A percentile compares a stretch with the other conserved stretches of the same genome.
These are phyloP conservation scores for Salisapilia sapeloensis DNA, from an alignment of 352 stramenopile genomes.

Conservation along the genomic window DNA sequence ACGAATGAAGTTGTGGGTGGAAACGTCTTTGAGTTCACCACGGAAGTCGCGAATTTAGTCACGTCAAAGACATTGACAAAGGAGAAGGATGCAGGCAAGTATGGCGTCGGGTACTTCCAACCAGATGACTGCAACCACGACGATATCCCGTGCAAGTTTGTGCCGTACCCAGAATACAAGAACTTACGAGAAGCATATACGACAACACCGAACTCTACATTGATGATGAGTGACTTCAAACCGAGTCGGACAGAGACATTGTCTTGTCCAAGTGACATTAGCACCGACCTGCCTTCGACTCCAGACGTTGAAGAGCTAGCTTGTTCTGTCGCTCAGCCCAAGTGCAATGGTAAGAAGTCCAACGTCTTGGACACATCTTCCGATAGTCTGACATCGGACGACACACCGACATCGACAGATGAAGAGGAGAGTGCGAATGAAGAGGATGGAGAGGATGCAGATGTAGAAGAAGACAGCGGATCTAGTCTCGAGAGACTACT, in stretches of 20 bases:
- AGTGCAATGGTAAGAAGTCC: conserved; percentile 11
- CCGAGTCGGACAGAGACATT: conserved; percentile 16
- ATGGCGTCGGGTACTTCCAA: conserved; percentile 46
- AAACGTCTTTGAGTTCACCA: conserved; percentile 70
- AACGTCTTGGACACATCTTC: conserved; percentile 4
- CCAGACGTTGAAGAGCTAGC: conserved; percentile 16
- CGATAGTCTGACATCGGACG: no score
- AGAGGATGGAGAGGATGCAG: no score
- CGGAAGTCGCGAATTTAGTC: conserved; percentile 44
- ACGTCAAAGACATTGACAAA: conserved; percentile 20
- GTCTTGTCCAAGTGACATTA: conserved; percentile 23
- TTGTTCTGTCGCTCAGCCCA: conserved; percentile 18
- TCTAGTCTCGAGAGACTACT: conserved; percentile 9
- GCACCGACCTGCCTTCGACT: conserved; percentile 12
- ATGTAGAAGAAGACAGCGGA: conserved; percentile 28
- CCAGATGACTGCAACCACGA: conserved; percentile 41
- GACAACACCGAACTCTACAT: conserved; percentile 22
- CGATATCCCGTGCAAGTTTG: conserved; percentile 24
- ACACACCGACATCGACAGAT: no score
- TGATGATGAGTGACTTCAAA: conserved; percentile 18
- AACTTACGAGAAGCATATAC: conserved; percentile 29
- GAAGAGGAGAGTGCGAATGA: no score
- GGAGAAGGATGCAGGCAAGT: conserved; percentile 26
- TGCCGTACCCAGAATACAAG: conserved; percentile 31
- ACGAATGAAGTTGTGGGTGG: conserved; percentile 49